These are phyloP conservation scores for Pleurotus cornucopiae DNA, from an alignment of 768 basidiomycete species.

Conservation along the genomic window DNA sequence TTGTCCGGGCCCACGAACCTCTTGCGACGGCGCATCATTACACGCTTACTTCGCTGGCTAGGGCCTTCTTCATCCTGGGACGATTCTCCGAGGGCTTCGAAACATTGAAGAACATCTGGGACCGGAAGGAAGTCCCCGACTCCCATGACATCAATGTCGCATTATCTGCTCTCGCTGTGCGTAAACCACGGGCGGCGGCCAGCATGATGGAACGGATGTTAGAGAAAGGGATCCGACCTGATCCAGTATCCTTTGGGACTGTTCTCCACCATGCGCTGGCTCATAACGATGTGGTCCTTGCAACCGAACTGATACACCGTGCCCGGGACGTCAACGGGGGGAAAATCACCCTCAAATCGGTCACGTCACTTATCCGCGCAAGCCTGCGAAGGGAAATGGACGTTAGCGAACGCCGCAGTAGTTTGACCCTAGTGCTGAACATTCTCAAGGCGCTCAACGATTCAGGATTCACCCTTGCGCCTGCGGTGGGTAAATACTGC, in stretches of 20 bases:
- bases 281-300: constrained; percentile 40
- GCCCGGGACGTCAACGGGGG: constrained; percentile 30
- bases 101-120: constrained; percentile 40
- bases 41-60: constrained; percentile 56
- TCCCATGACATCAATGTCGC: constrained; percentile 62
- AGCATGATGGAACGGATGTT: constrained; percentile 49
- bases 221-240: constrained; percentile 41
- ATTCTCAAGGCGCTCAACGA: constrained; percentile 35
- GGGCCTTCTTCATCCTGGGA: constrained; percentile 58
- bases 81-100: constrained; percentile 41
- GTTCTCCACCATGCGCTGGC: constrained; percentile 55
- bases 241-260: constrained; percentile 55
- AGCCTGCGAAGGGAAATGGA: constrained; percentile 26
- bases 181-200: constrained; percentile 42
- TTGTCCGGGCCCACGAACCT: constrained; percentile 38
- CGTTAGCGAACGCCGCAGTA: constrained; percentile 19
- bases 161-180: constrained; percentile 47
- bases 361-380: constrained; percentile 43
- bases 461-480: constrained; percentile 32
- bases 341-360: constrained; percentile 42
- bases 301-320: constrained; percentile 34
- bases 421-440: constrained; percentile 36
- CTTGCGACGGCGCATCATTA: constrained; percentile 42
- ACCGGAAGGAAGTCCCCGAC: constrained; percentile 53
- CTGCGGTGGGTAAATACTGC: constrained; percentile 48